Base-by-base conservation (phyloP, 805 yeast species). In the Candida railenensis region DNA sequence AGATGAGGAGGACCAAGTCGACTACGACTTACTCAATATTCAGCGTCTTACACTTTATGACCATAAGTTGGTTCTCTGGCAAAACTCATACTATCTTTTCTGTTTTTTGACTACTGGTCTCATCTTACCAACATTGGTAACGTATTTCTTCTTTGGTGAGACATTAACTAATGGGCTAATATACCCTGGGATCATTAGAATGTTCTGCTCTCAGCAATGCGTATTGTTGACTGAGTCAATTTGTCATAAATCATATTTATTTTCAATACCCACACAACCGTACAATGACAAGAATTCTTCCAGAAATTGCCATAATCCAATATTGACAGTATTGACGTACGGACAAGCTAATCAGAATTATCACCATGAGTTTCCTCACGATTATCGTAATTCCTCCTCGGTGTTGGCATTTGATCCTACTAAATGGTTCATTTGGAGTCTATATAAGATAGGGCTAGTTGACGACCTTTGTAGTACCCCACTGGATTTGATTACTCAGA, bases 291-390 rank as follows among this genome's bases (percentile, higher is more conserved):
- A 81, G 40, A 85, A 86, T 56, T 80, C 95, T n/a, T 48, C 92
- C 82, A 55, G 77, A 78, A 60, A 87, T 81, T 73, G 89, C 76
- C 55, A 60, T 43, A 72, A 72, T 59, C 81, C 83, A 15, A 62
- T 80, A 41, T 77, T 83, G 21, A 82, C 83, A 19, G 59, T 81
- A 14, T 72, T 88, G 14, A 85, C 96, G 0, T 82, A 86, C 59
- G 98, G 98, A 11, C 97, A 91, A 67, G 92, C 96, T 3, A 82
- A 82, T 66, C 95, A 89, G 65, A 91, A 90, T 68, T 92, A 87
- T 71, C 98, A 91, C 69, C 97, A 92, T 69, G 96, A 89, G 68
- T 91, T 91, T 66, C 96, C 97, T 4, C 83, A 86, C 52, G 97
- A 91, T 66, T 90, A 85, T 68, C 76, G 97, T 50, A 83, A 83